Evolutionary conservation across 768 basidiomycete species (phyloP).

Genomic region (Pulveroboletus sp.): DNA sequence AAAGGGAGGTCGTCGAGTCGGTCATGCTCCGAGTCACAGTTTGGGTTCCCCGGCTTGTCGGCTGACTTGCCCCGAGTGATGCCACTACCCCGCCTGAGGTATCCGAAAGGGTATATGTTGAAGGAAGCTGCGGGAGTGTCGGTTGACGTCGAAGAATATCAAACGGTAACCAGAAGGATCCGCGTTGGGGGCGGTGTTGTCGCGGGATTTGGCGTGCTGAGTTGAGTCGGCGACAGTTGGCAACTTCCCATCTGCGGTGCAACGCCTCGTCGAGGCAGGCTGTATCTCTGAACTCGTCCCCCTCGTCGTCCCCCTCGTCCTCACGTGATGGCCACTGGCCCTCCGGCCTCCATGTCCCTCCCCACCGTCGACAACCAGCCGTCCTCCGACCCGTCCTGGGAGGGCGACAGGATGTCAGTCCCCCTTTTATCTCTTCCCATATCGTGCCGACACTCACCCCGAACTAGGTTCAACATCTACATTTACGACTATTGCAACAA

Average conservation of each 20-base stretch:
- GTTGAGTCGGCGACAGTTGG: constrained; percentile 22
- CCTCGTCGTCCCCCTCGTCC: constrained; percentile 24
- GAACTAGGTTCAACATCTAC: constrained; percentile 80
- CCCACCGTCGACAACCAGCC: constrained; percentile 7
- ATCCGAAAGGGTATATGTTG: too few relatives aligned
- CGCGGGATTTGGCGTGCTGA: constrained; percentile 32
- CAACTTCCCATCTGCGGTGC: constrained; percentile 36
- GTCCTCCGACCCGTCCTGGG: constrained; percentile 57
- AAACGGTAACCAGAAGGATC: too few relatives aligned
- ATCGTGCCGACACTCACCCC: constrained; percentile 2
- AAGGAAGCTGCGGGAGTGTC: too few relatives aligned
- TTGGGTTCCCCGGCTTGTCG: too few relatives aligned
- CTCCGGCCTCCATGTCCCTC: constrained; percentile 26
- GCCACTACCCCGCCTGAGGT: too few relatives aligned
- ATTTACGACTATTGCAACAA: constrained; percentile 83
- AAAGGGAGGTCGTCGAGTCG: too few relatives aligned
- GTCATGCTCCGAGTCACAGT: too few relatives aligned
- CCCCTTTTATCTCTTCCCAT: constrained; percentile 6
- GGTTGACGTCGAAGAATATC: too few relatives aligned
- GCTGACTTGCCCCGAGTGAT: too few relatives aligned
- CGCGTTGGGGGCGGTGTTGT: too few relatives aligned
- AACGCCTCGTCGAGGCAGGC: constrained; percentile 31
- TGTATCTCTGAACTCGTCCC: too few relatives aligned
- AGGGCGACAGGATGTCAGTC: constrained; percentile 79
- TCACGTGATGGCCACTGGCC: constrained; percentile 19